phyloP scores from a whole-genome alignment of 768 basidiomycete species.

The Amanita fuliginea region DNA sequence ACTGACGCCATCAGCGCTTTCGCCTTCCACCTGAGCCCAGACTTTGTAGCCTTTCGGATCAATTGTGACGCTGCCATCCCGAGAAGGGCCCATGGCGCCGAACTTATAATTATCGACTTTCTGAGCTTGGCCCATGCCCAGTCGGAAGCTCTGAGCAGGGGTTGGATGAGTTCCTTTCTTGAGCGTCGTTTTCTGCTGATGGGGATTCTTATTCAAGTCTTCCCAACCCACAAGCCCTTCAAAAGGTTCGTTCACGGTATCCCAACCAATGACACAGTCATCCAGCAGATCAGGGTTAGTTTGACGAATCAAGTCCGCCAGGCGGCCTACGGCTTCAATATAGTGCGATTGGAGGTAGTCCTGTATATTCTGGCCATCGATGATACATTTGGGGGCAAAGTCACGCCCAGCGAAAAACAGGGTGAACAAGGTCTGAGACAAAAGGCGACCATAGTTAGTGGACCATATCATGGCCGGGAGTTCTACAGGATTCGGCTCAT shows the following conservation, averaged over 20 bases:
- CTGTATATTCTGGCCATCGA: constrained; percentile 89
- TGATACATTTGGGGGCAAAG: constrained; percentile 84
- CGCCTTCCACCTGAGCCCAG: constrained; percentile 25
- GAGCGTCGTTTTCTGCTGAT: constrained; percentile 55
- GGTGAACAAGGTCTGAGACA: constrained; percentile 84
- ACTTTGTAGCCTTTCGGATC: constrained; percentile 75
- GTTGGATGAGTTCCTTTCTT: constrained; percentile 87
- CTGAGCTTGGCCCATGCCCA: constrained; percentile 83
- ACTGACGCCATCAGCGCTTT: constrained; percentile 37
- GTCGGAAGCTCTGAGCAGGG: constrained; percentile 68
- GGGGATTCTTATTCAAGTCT: constrained; percentile 57
- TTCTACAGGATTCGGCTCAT: constrained; percentile 51
- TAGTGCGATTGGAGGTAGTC: constrained; percentile 76
- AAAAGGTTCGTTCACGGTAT: constrained; percentile 89
- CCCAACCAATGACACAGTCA: constrained; percentile 92
- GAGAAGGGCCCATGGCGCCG: constrained; percentile 64
- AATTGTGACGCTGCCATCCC: constrained; percentile 64
- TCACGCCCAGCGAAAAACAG: constrained; percentile 88
- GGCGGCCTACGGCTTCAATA: constrained; percentile 59
- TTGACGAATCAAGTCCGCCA: constrained; percentile 69
- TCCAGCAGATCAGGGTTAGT: constrained; percentile 64
- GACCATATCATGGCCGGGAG: constrained; percentile 96
- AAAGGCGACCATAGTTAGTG: constrained; percentile 87
- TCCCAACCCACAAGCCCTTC: constrained; percentile 67
- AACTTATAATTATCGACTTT: constrained; percentile 80